A percentile compares a stretch with the other conserved stretches of the same genome.
Evolutionary conservation across 2,329 filamentous ascomycete genomes (phyloP).

Genomic region (Laburnicola sp.): DNA sequence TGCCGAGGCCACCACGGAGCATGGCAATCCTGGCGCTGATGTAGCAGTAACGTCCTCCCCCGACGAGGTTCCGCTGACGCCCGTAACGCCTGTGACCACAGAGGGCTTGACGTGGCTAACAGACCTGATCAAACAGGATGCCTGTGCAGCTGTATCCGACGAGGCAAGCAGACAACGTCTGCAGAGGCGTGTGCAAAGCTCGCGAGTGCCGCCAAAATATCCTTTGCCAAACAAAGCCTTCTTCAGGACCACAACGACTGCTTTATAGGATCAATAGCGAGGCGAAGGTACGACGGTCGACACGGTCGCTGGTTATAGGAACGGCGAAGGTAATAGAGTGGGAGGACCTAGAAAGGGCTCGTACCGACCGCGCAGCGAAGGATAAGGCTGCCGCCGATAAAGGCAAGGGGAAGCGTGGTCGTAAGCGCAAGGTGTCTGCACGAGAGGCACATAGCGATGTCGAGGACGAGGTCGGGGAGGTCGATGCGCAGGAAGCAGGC

Average conservation of each 20-base stretch:
- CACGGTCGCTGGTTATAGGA: too few species aligned
- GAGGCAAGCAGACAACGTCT: constrained; percentile 14
- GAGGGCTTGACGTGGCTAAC: constrained; percentile 14
- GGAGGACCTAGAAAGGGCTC: too few species aligned
- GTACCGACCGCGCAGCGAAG: too few species aligned
- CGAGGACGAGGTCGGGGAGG: too few species aligned
- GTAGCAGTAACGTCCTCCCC: constrained; percentile 9
- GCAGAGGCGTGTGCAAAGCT: constrained; percentile 10
- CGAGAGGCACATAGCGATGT: too few species aligned
- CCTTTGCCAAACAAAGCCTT: constrained; percentile 21
- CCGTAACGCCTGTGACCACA: constrained; percentile 11
- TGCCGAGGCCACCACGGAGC: constrained; percentile 13
- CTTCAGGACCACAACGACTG: constrained; percentile 26
- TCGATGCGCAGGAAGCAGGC: too few species aligned
- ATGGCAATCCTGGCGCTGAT: constrained; percentile 4
- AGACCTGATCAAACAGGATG: constrained; percentile 12
- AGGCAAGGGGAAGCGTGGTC: too few species aligned
- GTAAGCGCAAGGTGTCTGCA: too few species aligned
- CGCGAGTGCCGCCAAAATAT: constrained; percentile 25
- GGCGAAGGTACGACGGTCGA: not conserved
- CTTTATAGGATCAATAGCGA: constrained; percentile 16
- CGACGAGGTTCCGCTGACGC: not conserved
- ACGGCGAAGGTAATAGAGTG: too few species aligned
- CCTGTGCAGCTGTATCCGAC: constrained; percentile 8
- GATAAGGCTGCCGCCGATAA: too few species aligned